Conservation (phyloP, 2,329 filamentous ascomycete genomes). For the Trichoderma oligosporum region DNA sequence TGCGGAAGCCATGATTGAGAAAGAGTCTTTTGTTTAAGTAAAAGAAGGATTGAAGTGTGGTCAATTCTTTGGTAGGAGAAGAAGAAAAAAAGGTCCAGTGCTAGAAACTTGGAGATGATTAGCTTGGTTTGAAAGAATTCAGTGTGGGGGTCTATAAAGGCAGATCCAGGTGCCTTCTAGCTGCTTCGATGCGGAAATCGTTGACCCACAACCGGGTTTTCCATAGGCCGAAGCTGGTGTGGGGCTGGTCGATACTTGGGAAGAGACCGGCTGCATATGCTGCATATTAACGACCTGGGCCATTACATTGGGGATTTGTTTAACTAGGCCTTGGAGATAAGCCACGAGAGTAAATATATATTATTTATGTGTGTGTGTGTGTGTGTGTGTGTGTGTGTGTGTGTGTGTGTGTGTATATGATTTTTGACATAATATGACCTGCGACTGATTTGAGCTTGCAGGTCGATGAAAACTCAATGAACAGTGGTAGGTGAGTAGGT, state of each 20-base stretch:
- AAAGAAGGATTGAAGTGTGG: background rate
- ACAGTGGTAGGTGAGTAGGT: too few relatives aligned
- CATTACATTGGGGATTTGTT: too few relatives aligned
- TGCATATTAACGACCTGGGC: background rate
- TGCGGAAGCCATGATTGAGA: conserved; percentile 54
- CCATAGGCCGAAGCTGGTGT: conserved; percentile 32
- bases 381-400: too few relatives aligned
- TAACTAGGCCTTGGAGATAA: too few relatives aligned
- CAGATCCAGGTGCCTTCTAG: conserved; percentile 35
- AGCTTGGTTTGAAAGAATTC: conserved; percentile 11
- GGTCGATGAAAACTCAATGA: too few relatives aligned
- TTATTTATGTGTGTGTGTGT: too few relatives aligned
- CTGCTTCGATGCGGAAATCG: conserved; percentile 39
- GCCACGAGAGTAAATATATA: too few relatives aligned
- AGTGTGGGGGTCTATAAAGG: conserved; percentile 31
- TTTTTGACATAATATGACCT: too few relatives aligned
- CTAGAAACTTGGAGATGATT: conserved; percentile 13
- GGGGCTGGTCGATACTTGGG: conserved; percentile 15
- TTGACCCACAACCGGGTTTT: conserved; percentile 25
- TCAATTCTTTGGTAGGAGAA: background rate
- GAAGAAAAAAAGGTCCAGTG: background rate
- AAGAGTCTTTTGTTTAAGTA: background rate
- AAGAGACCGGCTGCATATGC: background rate
- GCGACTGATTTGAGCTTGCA: too few relatives aligned
- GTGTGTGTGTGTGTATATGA: too few relatives aligned